These are phyloP conservation scores for Colletotrichum coccodes DNA, from an alignment of 2,329 filamentous ascomycete genomes.

Conservation along the genomic window DNA sequence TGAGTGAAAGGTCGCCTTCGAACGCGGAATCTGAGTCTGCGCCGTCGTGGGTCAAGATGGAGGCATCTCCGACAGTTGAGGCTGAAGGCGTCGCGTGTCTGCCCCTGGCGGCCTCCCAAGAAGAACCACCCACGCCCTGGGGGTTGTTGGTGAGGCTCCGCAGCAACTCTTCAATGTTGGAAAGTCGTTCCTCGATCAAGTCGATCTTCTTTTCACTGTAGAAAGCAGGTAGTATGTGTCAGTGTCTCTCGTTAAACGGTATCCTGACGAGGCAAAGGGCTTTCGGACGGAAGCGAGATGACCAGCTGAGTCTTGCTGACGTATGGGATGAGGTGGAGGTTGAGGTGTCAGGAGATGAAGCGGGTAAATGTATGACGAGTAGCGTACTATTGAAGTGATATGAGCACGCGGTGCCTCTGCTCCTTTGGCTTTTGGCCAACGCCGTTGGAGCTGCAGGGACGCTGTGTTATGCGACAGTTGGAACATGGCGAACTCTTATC, in stretches of 20 bases:
- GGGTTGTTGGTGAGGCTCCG: slow-evolving; percentile 46
- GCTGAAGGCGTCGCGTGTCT: slow-evolving; percentile 37
- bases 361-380: neutral
- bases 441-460: slow-evolving; percentile 65
- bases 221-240: neutral
- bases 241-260: neutral
- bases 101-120: slow-evolving; percentile 21
- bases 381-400: slow-evolving; percentile 69
- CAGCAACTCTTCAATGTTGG: slow-evolving; percentile 56
- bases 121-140: slow-evolving; percentile 20
- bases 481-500: slow-evolving; percentile 68
- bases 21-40: slow-evolving; percentile 53
- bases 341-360: neutral
- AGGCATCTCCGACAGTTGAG: slow-evolving; percentile 31
- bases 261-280: neutral
- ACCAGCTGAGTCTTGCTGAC: neutral
- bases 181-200: slow-evolving; percentile 55
- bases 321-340: neutral
- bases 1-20: slow-evolving; percentile 59
- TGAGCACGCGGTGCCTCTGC: slow-evolving; percentile 64
- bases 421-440: slow-evolving; percentile 65
- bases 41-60: slow-evolving; percentile 44
- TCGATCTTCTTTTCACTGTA: slow-evolving; percentile 65
- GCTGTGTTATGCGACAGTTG: slow-evolving; percentile 64
- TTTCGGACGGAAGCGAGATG: neutral